A percentile compares a stretch with the other conserved stretches of the same genome.
phyloP scores from a whole-genome alignment of 2,329 filamentous ascomycete species.

The Acrocalymma vagum region DNA sequence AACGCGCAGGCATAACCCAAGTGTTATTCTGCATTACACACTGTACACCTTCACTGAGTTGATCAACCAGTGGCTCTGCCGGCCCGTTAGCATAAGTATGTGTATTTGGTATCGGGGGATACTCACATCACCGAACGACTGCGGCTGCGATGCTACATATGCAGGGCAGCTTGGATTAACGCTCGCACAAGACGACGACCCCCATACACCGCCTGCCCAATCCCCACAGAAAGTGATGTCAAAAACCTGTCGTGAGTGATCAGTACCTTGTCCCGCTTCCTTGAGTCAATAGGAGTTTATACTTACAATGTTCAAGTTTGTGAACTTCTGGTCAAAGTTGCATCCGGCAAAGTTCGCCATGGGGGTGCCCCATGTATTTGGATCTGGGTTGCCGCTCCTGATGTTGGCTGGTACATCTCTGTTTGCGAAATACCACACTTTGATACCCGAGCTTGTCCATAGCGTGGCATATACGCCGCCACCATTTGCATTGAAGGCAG shows the following conservation, averaged over 20 bases:
- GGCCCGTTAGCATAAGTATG: conserved; percentile 12
- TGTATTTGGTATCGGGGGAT: neutral
- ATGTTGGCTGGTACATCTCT: conserved; percentile 54
- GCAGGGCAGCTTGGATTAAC: conserved; percentile 44
- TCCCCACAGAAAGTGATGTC: conserved; percentile 65
- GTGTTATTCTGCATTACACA: conserved; percentile 22
- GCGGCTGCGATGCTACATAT: conserved; percentile 49
- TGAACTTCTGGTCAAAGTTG: conserved; percentile 45
- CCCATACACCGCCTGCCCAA: conserved; percentile 61
- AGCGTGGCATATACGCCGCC: conserved; percentile 55
- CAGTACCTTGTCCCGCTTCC: neutral
- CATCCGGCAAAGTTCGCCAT: conserved; percentile 48
- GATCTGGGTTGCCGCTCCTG: conserved; percentile 48
- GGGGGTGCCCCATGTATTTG: conserved; percentile 52
- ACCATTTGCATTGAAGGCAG: conserved; percentile 49
- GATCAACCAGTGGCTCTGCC: conserved; percentile 47
- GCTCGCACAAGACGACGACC: conserved; percentile 35
- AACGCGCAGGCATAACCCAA: no score
- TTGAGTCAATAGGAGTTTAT: neutral
- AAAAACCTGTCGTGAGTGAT: conserved; percentile 44
- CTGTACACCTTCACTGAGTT: conserved; percentile 51
- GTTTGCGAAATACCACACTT: conserved; percentile 57
- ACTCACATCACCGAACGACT: conserved; percentile 46
- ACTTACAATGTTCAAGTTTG: conserved; percentile 47
- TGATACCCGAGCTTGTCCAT: conserved; percentile 52